Conservation (phyloP, 148 eudicot species). For the Oxyria digyna region DNA sequence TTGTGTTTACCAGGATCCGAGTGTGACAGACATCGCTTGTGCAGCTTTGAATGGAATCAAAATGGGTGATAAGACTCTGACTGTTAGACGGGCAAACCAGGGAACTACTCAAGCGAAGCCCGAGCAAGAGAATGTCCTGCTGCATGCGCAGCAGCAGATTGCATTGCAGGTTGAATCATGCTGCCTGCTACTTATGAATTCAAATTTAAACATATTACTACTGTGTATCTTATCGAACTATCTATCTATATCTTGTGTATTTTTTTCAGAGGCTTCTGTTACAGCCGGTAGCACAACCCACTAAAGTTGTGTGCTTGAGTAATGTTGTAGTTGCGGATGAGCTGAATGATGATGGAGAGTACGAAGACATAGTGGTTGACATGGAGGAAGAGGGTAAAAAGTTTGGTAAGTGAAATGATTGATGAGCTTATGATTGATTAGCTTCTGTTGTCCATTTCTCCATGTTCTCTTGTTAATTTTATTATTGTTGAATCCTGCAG, state of each 20-base stretch:
- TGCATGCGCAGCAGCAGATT: conserved; percentile 96
- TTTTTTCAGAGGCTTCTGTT: conserved; percentile 63
- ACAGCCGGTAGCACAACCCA: conserved; percentile 50
- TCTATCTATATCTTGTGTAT: too few relatives aligned
- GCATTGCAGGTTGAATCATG: conserved; percentile 76
- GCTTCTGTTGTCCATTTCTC: too few relatives aligned
- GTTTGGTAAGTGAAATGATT: conserved; percentile 30
- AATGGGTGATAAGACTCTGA: conserved; percentile 92
- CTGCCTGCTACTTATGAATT: too few relatives aligned
- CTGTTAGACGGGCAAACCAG: conserved; percentile 92
- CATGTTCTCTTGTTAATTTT: neutral
- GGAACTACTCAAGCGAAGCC: conserved; percentile 85
- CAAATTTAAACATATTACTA: too few relatives aligned
- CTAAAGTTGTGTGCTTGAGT: conserved; percentile 65
- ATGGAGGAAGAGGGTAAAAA: conserved; percentile 58
- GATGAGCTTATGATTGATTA: neutral
- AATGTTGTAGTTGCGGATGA: conserved; percentile 42
- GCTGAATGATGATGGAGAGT: conserved; percentile 53
- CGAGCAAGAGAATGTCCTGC: conserved; percentile 81
- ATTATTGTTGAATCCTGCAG: conserved; percentile 26
- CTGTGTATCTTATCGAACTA: too few relatives aligned
- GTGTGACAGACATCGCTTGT: conserved; percentile 44
- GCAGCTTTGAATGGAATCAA: conserved; percentile 92
- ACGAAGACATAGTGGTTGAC: conserved; percentile 62
- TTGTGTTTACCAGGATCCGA: conserved; percentile 35